phyloP scores from a whole-genome alignment of 495 filamentous ascomycete species.

The Sabuloglossum arenarium region DNA sequence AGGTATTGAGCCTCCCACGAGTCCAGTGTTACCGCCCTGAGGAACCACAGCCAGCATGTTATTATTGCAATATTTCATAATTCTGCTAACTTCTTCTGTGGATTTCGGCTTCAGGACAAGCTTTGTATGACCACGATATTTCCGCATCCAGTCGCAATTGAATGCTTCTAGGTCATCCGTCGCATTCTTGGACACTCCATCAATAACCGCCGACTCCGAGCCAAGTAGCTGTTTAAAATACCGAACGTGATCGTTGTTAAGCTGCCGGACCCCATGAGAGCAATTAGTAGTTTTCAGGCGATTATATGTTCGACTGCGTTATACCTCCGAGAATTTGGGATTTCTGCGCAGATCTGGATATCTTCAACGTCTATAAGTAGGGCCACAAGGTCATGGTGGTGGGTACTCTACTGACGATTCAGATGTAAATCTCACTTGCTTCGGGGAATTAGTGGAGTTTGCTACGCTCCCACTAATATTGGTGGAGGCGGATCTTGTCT shows the following conservation, averaged over 20 bases:
- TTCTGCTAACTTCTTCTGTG: conserved; percentile 68
- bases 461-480: conserved; percentile 15
- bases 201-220: conserved; percentile 55
- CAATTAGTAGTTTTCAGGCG: neutral
- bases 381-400: neutral
- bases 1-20: conserved; percentile 86
- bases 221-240: conserved; percentile 63
- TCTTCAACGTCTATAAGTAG: conserved; percentile 11
- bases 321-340: conserved; percentile 38
- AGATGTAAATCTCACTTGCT: conserved; percentile 51
- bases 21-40: conserved; percentile 87
- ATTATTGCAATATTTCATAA: conserved; percentile 85
- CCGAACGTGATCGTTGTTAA: conserved; percentile 56
- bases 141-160: conserved; percentile 98
- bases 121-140: conserved; percentile 78
- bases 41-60: conserved; percentile 85
- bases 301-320: neutral
- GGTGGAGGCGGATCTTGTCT: conserved; percentile 17
- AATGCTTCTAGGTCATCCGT: conserved; percentile 70
- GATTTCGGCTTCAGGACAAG: conserved; percentile 69
- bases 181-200: conserved; percentile 53
- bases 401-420: conserved; percentile 31
- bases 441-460: conserved; percentile 18
- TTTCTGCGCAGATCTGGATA: conserved; percentile 72
- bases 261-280: conserved; percentile 12